Conservation (phyloP, 2,329 filamentous ascomycete species). For the Xylaria sp. region DNA sequence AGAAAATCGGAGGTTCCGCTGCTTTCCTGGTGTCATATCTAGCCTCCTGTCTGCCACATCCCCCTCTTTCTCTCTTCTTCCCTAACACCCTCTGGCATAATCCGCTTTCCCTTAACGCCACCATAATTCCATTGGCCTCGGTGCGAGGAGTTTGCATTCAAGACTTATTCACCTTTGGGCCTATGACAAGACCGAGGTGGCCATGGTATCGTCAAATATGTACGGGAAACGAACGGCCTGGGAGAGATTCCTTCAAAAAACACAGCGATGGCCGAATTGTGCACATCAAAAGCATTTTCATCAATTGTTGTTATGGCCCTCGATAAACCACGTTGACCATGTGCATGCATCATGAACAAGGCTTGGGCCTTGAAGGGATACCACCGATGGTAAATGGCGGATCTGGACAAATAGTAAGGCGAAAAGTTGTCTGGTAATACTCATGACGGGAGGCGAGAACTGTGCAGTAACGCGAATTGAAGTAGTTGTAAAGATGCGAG, state of each 20-base stretch:
- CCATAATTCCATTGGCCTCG: slow-evolving; percentile 34
- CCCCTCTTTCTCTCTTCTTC: slow-evolving; percentile 18
- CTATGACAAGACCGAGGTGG: slow-evolving; percentile 31
- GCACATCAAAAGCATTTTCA: slow-evolving; percentile 12
- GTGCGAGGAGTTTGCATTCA: slow-evolving; percentile 21
- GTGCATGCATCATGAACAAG: slow-evolving; percentile 24
- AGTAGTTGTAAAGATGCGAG: slow-evolving; percentile 44
- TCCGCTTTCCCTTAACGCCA: slow-evolving; percentile 28
- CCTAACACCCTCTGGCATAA: slow-evolving; percentile 24
- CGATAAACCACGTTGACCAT: slow-evolving; percentile 18
- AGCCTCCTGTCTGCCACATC: slow-evolving; percentile 18
- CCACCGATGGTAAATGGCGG: slow-evolving; percentile 25
- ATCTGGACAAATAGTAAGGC: slow-evolving; percentile 19
- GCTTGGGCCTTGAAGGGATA: slow-evolving; percentile 24
- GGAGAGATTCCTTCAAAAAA: slow-evolving; percentile 20
- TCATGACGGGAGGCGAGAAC: slow-evolving; percentile 24
- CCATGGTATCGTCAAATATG: slow-evolving; percentile 43
- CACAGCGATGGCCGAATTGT: slow-evolving; percentile 17
- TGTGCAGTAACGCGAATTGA: slow-evolving; percentile 40
- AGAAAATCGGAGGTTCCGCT: slow-evolving; percentile 15
- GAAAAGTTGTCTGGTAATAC: slow-evolving; percentile 17
- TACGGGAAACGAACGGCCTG: slow-evolving; percentile 45
- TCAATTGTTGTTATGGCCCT: slow-evolving; percentile 12
- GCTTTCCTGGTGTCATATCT: slow-evolving; percentile 18
- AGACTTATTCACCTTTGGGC: slow-evolving; percentile 20